phyloP scores from a whole-genome alignment of 352 stramenopile genomes.

The Phytophthora colocasiae region DNA sequence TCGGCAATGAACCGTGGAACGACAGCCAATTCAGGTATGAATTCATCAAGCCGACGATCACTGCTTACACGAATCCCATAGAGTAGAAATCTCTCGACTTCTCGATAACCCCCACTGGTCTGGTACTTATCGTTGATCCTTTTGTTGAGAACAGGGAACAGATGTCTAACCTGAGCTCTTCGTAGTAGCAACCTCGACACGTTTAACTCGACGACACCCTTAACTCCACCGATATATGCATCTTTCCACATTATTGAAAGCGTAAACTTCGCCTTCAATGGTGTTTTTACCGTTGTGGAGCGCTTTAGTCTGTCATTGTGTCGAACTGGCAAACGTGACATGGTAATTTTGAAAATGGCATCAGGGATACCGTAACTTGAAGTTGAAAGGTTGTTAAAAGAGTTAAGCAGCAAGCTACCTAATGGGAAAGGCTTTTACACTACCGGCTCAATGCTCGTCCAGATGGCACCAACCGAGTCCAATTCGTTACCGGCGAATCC shows the following conservation, averaged over 20 bases:
- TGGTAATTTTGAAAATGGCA: no score
- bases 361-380: no score
- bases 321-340: no score
- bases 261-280: background rate
- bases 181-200: background rate
- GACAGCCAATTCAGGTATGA: conserved; percentile 7
- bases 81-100: no score
- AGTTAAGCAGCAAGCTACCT: no score
- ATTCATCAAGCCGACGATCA: no score
- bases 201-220: background rate
- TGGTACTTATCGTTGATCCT: no score
- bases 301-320: no score
- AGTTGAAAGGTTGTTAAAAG: no score
- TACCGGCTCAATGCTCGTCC: conserved; percentile 4
- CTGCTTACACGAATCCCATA: no score
- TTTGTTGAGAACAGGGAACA: conserved; percentile 6
- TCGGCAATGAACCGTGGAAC: conserved; percentile 21
- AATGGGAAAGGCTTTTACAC: background rate
- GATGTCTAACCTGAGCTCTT: conserved; percentile 1
- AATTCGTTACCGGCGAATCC: background rate
- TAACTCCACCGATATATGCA: background rate
- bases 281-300: no score
- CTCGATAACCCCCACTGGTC: no score
- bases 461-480: conserved; percentile 1
- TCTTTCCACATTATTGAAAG: conserved; percentile 9